Base-by-base conservation (phyloP, 78 protist species). In the Goniomonas avonlea region DNA sequence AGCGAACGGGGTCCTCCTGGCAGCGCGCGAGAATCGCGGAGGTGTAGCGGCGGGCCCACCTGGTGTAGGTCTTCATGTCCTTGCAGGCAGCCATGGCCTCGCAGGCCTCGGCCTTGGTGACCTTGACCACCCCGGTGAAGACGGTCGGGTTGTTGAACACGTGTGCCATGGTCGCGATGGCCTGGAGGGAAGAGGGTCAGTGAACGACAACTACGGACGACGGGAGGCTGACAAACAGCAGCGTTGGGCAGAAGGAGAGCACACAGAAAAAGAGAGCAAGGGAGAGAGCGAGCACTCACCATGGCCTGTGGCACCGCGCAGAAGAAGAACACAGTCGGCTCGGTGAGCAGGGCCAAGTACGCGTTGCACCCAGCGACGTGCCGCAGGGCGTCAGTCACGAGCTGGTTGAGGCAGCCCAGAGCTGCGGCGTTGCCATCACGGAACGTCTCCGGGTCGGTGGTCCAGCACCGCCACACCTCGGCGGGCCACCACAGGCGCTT, bases 281-380 rank as follows among this genome's bases (percentile, higher is more conserved):
- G n/a, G n/a, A n/a, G n/a, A n/a, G n/a, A n/a, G n/a, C n/a, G n/a
- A n/a, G n/a, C n/a, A n/a, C n/a, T 45, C 25, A 45, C 25, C 25
- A 53, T 5, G 5, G 23, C 87, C 65, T 94, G 98, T 17, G 98
- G 98, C n/a, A 94, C 93, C 13, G 98, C 96, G 73, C 96, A 92
- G 68, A 94, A 94, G 34, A 65, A 45, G 59, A 94, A 86, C 2
- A 91, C 84, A 17, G 27, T 20, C 21, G 41, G 29, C 47, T 87
- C 79, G 34, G 27, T 43, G 37, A 93, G 34, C 70, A 60, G 23
- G 4, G 77, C 2, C 90, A 94, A 77, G 83, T 94, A 94, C 21
- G 48, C 83, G 25, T 91, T 23, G 31, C 81, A 45, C 71, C 80
- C 88, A 0, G 92, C 86, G 15, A 88, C 73, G 69, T 90, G 95